These are phyloP conservation scores for Cymbidium sinense DNA, from an alignment of 106 monocot species.

Conservation along the genomic window DNA sequence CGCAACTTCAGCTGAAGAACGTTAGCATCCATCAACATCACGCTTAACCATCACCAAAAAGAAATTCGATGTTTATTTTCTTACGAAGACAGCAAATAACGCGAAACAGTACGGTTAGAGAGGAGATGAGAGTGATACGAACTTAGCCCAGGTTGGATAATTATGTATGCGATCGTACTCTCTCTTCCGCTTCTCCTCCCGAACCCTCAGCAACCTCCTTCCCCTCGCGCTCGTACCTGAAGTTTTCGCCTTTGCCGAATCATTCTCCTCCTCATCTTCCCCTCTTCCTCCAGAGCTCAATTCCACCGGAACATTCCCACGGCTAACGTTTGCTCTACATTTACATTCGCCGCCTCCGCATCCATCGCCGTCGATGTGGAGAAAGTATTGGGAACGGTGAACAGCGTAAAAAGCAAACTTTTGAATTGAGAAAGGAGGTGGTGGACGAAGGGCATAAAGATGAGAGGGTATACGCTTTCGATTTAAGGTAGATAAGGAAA, in stretches of 20 bases:
- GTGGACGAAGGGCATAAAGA: neutral
- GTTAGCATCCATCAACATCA: too few relatives aligned
- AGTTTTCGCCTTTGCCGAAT: conserved; percentile 19
- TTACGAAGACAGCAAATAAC: neutral
- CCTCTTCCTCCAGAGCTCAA: neutral
- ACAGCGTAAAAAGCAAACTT: neutral
- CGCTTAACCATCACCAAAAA: neutral
- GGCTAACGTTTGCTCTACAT: neutral
- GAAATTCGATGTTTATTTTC: too few relatives aligned
- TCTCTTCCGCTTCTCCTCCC: conserved; percentile 81
- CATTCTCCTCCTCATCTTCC: conserved; percentile 11
- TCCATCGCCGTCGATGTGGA: neutral
- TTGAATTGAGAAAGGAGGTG: neutral
- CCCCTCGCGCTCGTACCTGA: conserved; percentile 82
- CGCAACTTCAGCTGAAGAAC: too few relatives aligned
- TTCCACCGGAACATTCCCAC: neutral
- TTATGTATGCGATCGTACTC: conserved; percentile 65
- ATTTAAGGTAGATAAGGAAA: neutral
- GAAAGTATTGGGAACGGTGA: neutral
- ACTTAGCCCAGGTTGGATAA: conserved; percentile 96
- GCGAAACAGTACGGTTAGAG: neutral
- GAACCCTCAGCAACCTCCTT: conserved; percentile 72
- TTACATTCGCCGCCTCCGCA: neutral
- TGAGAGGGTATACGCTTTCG: neutral
- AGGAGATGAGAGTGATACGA: conserved; percentile 1